A percentile compares a stretch with the other conserved stretches of the same genome.
phyloP scores from a whole-genome alignment of 805 yeast species.

The Dipodascus albidus region DNA sequence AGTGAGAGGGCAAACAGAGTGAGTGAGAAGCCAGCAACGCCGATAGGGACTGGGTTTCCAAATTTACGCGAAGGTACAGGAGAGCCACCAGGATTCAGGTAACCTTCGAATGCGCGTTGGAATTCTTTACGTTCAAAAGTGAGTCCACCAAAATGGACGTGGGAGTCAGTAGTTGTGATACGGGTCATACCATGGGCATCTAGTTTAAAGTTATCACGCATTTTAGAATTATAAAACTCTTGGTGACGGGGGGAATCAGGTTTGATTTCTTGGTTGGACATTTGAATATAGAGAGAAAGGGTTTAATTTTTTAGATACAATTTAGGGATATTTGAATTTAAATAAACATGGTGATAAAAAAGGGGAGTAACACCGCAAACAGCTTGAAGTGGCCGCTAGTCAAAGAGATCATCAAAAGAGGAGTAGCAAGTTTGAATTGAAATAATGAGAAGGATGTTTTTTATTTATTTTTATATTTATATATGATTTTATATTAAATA shows the following conservation, averaged over 20 bases:
- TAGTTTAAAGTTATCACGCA: background rate
- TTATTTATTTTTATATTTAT: no score
- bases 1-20: constrained; percentile 49
- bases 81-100: constrained; percentile 32
- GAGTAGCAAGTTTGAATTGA: no score
- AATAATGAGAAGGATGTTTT: no score
- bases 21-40: constrained; percentile 47
- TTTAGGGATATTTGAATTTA: no score
- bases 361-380: no score
- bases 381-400: no score
- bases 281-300: background rate
- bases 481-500: no score
- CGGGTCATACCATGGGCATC: background rate
- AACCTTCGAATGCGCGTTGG: constrained; percentile 55
- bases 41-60: constrained; percentile 57
- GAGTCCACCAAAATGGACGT: constrained; percentile 29
- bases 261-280: background rate
- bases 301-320: no score
- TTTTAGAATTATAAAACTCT: background rate
- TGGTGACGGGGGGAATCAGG: background rate
- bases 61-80: constrained; percentile 38
- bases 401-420: no score
- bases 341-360: no score
- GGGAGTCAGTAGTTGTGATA: background rate
- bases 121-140: constrained; percentile 42